Evolutionary conservation across 2,329 filamentous ascomycete genomes (phyloP).

Genomic region (Onygenales sp.): DNA sequence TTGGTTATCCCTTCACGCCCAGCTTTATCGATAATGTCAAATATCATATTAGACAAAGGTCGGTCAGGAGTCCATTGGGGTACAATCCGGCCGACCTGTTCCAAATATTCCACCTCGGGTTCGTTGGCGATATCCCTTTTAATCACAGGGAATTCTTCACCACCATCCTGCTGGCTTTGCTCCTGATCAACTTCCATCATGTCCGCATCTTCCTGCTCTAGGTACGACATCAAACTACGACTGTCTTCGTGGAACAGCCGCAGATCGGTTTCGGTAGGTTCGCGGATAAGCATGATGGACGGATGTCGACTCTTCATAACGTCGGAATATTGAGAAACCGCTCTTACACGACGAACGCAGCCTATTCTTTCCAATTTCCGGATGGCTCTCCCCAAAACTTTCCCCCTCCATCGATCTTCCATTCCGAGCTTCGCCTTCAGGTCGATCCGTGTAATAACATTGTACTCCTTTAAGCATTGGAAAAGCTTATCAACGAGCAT

Average conservation of each 20-base stretch:
- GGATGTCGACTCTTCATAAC: slow-evolving; percentile 26
- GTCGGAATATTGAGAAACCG: slow-evolving; percentile 31
- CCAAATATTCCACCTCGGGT: slow-evolving; percentile 15
- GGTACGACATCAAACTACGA: slow-evolving; percentile 17
- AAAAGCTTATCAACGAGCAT: slow-evolving; percentile 41
- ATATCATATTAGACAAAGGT: slow-evolving; percentile 43
- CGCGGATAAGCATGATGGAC: slow-evolving; percentile 36
- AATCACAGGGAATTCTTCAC: slow-evolving; percentile 8
- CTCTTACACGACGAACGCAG: slow-evolving; percentile 35
- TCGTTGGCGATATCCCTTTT: neutral
- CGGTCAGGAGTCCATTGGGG: slow-evolving; percentile 49
- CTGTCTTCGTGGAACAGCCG: slow-evolving; percentile 31
- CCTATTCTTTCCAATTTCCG: slow-evolving; percentile 38
- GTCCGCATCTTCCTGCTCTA: slow-evolving; percentile 20
- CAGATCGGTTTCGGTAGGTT: slow-evolving; percentile 30
- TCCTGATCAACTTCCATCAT: slow-evolving; percentile 24
- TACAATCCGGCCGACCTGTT: slow-evolving; percentile 27
- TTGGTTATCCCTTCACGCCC: slow-evolving; percentile 44
- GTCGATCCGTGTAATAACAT: slow-evolving; percentile 44
- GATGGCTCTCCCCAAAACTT: slow-evolving; percentile 32
- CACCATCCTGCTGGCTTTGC: slow-evolving; percentile 16
- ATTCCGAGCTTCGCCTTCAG: slow-evolving; percentile 41
- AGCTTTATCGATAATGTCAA: slow-evolving; percentile 37
- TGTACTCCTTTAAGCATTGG: slow-evolving; percentile 38
- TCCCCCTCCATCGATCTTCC: slow-evolving; percentile 27